Evolutionary conservation across 129 eudicot species (phyloP), one percentile per base, ranked within the genome.

Genomic region (Flaveria bidentis): DNA sequence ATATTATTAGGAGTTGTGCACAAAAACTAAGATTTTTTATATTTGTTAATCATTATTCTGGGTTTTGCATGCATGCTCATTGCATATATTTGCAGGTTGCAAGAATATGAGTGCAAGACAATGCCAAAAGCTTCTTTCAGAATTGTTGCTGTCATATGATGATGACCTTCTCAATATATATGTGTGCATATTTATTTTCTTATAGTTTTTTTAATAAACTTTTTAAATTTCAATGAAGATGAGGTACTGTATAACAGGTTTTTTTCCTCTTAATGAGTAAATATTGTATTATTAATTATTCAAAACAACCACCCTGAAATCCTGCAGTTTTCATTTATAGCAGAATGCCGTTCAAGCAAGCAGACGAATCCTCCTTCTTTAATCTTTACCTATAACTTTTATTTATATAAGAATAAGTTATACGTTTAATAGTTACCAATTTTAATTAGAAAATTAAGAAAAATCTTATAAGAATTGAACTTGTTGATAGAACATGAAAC

Each of bases 261-360:
- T 79, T 64, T 56, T 52, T 57, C 44, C 33, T 42, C 41, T 73
- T 73, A 52, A 53, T 50, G 67, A 80, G 82, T 80, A 52, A 22
- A 65, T 73, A 65, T 73, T 80, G 18, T 65, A 8, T 53, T 65
- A 74, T 80, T 80, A 42, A 80, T 42, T 45, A 80, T 55, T 39
- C 62, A 74, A 80, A 80, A 74, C 82, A 51, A 85, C 79, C 72
- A 44, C 72, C 85, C 83, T 83, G 81, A 79, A 79, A 72, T 83
- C 81, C 87, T 82, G 85, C 80, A 74, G 68, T 65, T 65, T 61
- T 71, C 79, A 82, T 85, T 82, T 23, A 87, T 78, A 58, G 80
- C 84, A 80, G 80, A 82, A 79, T 61, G 84, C 88, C 88, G 90
- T 83, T 84, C 83, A 86, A 78, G 87, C 82, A 79, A 86, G 57